phyloP scores from a whole-genome alignment of 441 rosid genomes.

The Hura crepitans region DNA sequence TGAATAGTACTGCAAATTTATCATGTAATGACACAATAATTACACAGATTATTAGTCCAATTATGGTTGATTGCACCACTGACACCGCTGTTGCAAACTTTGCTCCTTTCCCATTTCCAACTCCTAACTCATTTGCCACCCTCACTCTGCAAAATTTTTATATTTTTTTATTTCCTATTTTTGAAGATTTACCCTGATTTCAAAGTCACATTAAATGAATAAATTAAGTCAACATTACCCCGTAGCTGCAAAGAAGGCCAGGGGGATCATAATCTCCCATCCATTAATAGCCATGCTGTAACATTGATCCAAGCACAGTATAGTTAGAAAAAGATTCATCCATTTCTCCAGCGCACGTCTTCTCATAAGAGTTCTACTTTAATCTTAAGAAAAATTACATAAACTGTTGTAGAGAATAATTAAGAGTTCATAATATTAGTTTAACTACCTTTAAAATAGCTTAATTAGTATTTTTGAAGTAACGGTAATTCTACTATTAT shows the following conservation, averaged over 20 bases:
- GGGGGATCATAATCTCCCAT: conserved; percentile 74
- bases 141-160: conserved; percentile 25
- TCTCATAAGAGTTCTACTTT: too few relatives aligned
- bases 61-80: conserved; percentile 43
- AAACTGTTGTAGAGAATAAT: too few relatives aligned
- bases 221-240: conserved; percentile 35
- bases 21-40: conserved; percentile 38
- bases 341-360: too few relatives aligned
- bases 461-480: too few relatives aligned
- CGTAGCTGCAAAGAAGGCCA: conserved; percentile 61
- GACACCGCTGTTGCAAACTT: conserved; percentile 55
- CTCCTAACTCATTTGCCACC: conserved; percentile 72
- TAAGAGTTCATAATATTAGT: too few relatives aligned
- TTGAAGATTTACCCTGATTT: not conserved
- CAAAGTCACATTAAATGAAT: not conserved
- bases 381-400: too few relatives aligned
- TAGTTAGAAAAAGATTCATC: too few relatives aligned
- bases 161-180: not conserved
- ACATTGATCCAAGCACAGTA: not conserved
- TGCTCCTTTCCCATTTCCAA: conserved; percentile 59
- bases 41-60: conserved; percentile 47
- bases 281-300: conserved; percentile 67
- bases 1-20: conserved; percentile 50
- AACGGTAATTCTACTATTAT: too few relatives aligned
- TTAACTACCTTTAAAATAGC: too few relatives aligned